Evolutionary conservation across 257 asterid species (phyloP), one percentile per base, ranked within the genome.

Genomic region (Penstemon davidsonii): DNA sequence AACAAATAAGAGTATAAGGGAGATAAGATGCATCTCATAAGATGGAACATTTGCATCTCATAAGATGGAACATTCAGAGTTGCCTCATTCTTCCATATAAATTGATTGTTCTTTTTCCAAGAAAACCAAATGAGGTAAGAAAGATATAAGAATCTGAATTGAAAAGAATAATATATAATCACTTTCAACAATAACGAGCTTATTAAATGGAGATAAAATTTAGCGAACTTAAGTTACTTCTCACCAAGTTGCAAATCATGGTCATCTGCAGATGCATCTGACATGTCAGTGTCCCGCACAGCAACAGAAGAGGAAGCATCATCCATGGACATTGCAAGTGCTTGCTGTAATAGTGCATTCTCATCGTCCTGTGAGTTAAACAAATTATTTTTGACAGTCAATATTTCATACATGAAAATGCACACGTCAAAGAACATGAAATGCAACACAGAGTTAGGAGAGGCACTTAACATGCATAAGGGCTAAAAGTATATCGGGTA

Each of bases 251-350:
- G 93, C 76, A 94, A 75, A 79, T 94, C 99, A 64, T 91, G 96
- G 81, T 94, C 96, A 72, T 84, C 99, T 25, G 95, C 80, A 72
- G 96, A 89, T 58, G 92, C 96, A 81, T 94, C 99, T 42, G 97
- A 73, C 97, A 94, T 94, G 76, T 94, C 96, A 56, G 88, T 85
- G 71, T 94, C 99, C 72, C 87, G 87, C 69, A 82, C 82, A 78
- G 86, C 82, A 67, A 71, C 83, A 56, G 80, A 83, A 55, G 96
- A 76, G 39, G 97, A 76, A 64, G 96, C 60, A 66, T 88, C 96
- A 75, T 91, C 96, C 97, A 94, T 94, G 38, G 99, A 94, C 99
- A 94, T 94, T 37, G 97, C 97, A 70, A 94, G 95, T 56, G 99
- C 97, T 76, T 88, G 96, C 83, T 88, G 99, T 73, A 94, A 81